Percentiles rank a stretch among this genome's conserved stretches.
Evolutionary conservation across 106 monocot genomes (phyloP).

Genomic region (Triglochin maritima): DNA sequence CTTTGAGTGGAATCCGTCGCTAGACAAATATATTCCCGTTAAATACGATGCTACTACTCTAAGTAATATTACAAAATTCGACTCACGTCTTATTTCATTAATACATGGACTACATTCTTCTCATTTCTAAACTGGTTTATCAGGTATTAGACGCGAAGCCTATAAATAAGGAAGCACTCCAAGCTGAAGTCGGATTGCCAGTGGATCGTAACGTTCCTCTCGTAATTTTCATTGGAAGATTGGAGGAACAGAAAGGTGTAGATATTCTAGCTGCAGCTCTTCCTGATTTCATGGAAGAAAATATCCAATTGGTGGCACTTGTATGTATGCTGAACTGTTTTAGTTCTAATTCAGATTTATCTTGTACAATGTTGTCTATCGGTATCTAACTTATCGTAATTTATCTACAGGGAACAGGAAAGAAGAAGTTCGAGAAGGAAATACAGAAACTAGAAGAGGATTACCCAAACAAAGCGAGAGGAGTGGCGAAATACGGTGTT

Average conservation of each 20-base stretch:
- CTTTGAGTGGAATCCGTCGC: slow-evolving; percentile 62
- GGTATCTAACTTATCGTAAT: background rate
- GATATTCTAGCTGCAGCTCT: slow-evolving; percentile 75
- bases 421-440: slow-evolving; percentile 68
- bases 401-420: slow-evolving; percentile 64
- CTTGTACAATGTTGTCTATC: background rate
- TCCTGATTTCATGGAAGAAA: slow-evolving; percentile 49
- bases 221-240: slow-evolving; percentile 66
- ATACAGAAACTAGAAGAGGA: slow-evolving; percentile 35
- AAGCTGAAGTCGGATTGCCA: slow-evolving; percentile 79
- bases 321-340: slow-evolving; percentile 24
- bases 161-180: slow-evolving; percentile 77
- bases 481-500: slow-evolving; percentile 60
- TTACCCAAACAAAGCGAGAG: slow-evolving; percentile 61
- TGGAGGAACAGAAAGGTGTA: slow-evolving; percentile 90
- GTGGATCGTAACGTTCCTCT: slow-evolving; percentile 52
- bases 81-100: background rate
- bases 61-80: background rate
- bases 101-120: background rate
- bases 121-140: background rate
- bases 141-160: slow-evolving; percentile 73
- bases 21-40: slow-evolving; percentile 54
- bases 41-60: slow-evolving; percentile 74
- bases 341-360: background rate
- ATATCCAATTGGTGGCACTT: slow-evolving; percentile 78